Evolutionary conservation across 257 asterid species (phyloP).

Genomic region (Handroanthus guayacan): DNA sequence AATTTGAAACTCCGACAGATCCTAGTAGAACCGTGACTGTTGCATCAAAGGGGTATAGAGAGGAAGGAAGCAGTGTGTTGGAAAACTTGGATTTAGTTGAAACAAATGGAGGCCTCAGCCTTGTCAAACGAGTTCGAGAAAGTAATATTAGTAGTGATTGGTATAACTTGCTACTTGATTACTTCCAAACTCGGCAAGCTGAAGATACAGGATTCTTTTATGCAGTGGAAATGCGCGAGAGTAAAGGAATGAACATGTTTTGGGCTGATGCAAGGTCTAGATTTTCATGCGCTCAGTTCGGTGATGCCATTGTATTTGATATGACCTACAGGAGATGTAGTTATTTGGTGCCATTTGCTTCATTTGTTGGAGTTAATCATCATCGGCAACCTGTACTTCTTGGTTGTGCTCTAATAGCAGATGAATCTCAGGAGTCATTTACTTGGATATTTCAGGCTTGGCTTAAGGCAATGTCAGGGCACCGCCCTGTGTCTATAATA

Average conservation of each 20-base stretch:
- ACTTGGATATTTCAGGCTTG: constrained; percentile 90
- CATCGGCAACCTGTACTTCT: constrained; percentile 91
- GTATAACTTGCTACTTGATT: constrained; percentile 75
- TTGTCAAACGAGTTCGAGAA: constrained; percentile 66
- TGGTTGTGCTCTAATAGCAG: constrained; percentile 90
- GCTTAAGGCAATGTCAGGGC: constrained; percentile 81
- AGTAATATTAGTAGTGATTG: constrained; percentile 64
- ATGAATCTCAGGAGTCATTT: constrained; percentile 89
- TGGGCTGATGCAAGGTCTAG: constrained; percentile 94
- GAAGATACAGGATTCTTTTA: constrained; percentile 91
- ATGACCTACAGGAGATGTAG: constrained; percentile 70
- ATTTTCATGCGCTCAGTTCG: constrained; percentile 85
- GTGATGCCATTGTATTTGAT: constrained; percentile 85
- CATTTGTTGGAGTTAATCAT: constrained; percentile 90
- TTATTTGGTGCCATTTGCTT: constrained; percentile 76
- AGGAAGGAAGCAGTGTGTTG: constrained; percentile 66
- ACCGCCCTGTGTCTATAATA: constrained; percentile 75
- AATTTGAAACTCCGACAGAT: constrained; percentile 53
- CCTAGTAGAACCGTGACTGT: constrained; percentile 50
- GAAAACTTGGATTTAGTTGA: constrained; percentile 90
- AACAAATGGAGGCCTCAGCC: constrained; percentile 81
- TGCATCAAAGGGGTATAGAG: constrained; percentile 62
- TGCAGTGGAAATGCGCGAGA: constrained; percentile 78
- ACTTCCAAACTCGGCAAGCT: constrained; percentile 86
- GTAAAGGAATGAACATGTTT: constrained; percentile 72